Percentiles rank a stretch among this genome's conserved stretches.
These are phyloP conservation scores for Melampsora americana DNA, from an alignment of 1,284 basidiomycete species.

Conservation along the genomic window DNA sequence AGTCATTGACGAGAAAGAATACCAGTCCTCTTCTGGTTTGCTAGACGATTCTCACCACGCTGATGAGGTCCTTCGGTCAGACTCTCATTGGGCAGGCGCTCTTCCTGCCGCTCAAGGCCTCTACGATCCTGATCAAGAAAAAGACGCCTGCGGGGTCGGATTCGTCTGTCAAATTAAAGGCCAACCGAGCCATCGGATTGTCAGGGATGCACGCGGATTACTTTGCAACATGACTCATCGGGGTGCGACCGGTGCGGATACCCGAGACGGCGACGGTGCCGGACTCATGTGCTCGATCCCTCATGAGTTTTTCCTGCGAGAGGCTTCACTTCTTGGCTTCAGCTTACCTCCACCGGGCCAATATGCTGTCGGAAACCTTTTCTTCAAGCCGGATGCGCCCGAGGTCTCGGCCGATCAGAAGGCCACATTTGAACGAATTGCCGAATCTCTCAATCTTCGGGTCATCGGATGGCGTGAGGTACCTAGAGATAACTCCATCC, in stretches of 20 bases:
- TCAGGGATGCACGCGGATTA: slow-evolving; percentile 85
- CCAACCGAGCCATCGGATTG: slow-evolving; percentile 88
- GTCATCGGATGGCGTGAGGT: slow-evolving; percentile 97
- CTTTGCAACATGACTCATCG: slow-evolving; percentile 95
- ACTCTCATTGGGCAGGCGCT: slow-evolving; percentile 61
- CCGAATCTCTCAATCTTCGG: slow-evolving; percentile 74
- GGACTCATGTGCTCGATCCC: slow-evolving; percentile 98
- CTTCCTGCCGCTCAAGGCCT: slow-evolving; percentile 78
- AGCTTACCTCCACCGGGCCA: slow-evolving; percentile 80
- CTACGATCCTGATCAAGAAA: slow-evolving; percentile 85
- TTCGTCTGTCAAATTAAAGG: slow-evolving; percentile 99
- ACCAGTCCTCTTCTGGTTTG: too few species aligned
- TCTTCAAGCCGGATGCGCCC: slow-evolving; percentile 84
- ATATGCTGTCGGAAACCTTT: slow-evolving; percentile 96
- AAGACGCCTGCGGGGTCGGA: slow-evolving; percentile 89
- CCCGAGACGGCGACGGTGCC: slow-evolving; percentile 94
- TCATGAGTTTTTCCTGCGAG: slow-evolving; percentile 87
- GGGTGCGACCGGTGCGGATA: slow-evolving; percentile 94
- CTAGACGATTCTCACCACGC: not conserved
- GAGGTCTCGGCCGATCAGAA: slow-evolving; percentile 72
- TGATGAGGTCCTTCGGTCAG: slow-evolving; percentile 27
- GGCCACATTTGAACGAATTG: slow-evolving; percentile 73
- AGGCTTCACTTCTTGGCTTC: slow-evolving; percentile 69
- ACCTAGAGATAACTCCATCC: slow-evolving; percentile 90
- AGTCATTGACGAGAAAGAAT: too few species aligned